A percentile compares a stretch with the other conserved stretches of the same genome.
These are phyloP conservation scores for Arabidopsis lyrata DNA, from an alignment of 441 rosid genomes.

Conservation along the genomic window DNA sequence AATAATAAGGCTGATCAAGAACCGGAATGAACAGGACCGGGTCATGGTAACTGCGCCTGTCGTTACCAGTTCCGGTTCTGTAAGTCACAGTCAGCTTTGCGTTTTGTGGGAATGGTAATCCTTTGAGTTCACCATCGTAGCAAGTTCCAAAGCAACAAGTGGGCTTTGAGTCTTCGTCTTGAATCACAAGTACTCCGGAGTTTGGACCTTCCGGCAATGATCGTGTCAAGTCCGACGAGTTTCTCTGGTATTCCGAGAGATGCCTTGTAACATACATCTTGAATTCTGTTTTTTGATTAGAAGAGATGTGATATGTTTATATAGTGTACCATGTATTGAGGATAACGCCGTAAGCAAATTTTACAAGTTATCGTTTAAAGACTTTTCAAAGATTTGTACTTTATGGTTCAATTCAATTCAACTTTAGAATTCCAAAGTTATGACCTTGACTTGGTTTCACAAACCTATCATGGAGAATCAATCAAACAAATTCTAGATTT, in stretches of 20 bases:
- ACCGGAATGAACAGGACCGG: conserved; percentile 55
- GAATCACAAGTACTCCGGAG: conserved; percentile 60
- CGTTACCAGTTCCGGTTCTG: neutral
- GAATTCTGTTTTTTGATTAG: no score
- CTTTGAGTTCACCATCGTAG: conserved; percentile 31
- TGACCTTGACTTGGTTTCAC: neutral
- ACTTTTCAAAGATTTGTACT: neutral
- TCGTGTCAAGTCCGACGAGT: conserved; percentile 21
- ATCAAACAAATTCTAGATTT: neutral
- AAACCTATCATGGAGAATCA: neutral
- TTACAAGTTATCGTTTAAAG: neutral
- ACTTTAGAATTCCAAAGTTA: neutral
- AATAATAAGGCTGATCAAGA: conserved; percentile 56
- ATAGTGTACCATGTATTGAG: neutral
- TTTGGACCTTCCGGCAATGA: conserved; percentile 60
- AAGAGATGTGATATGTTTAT: neutral
- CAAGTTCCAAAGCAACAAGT: conserved; percentile 60
- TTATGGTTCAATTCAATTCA: no score
- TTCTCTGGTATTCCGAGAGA: conserved; percentile 54
- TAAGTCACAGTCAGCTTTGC: conserved; percentile 42
- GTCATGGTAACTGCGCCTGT: conserved; percentile 11
- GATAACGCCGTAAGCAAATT: neutral
- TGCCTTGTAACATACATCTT: conserved; percentile 67
- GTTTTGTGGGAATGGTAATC: conserved; percentile 69
- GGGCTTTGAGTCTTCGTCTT: conserved; percentile 58